These are phyloP conservation scores for Ascocoryne sarcoides DNA, from an alignment of 2,329 filamentous ascomycete genomes.

Conservation along the genomic window DNA sequence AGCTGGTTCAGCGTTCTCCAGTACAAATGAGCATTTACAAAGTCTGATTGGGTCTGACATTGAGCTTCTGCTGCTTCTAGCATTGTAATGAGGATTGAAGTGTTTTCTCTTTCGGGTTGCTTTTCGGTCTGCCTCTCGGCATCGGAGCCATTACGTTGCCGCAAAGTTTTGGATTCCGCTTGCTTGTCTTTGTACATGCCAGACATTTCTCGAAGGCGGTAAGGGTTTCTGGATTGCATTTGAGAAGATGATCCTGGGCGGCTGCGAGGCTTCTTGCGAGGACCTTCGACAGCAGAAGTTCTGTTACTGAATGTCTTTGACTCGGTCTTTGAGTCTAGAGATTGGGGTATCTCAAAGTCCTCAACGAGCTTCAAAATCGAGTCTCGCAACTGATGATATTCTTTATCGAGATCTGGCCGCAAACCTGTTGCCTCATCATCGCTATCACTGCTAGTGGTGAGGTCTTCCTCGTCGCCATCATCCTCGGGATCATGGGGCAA, in stretches of 20 bases:
- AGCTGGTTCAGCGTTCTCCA: conserved; percentile 75
- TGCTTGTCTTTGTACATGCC: too few species aligned
- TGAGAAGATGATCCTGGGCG: conserved; percentile 40
- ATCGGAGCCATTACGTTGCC: conserved; percentile 18
- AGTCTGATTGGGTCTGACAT: conserved; percentile 72
- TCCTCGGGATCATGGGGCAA: conserved; percentile 66
- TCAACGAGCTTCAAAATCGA: conserved; percentile 73
- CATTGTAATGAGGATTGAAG: conserved; percentile 58
- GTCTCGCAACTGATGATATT: conserved; percentile 72
- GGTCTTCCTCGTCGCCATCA: conserved; percentile 57
- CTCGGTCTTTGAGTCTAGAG: conserved; percentile 48
- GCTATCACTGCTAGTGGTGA: conserved; percentile 50
- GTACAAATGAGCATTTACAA: conserved; percentile 75
- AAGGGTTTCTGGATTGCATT: conserved; percentile 50
- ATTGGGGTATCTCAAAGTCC: conserved; percentile 71
- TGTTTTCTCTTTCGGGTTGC: conserved; percentile 36
- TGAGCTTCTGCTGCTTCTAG: conserved; percentile 67
- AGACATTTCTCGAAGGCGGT: conserved; percentile 33
- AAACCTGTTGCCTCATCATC: conserved; percentile 49
- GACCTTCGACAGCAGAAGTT: conserved; percentile 40
- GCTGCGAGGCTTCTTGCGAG: conserved; percentile 51
- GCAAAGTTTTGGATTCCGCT: conserved; percentile 14
- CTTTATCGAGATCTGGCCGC: conserved; percentile 59
- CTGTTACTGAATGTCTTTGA: conserved; percentile 63
- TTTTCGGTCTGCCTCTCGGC: conserved; percentile 28